Evolutionary conservation across 441 rosid species (phyloP).

Genomic region (Daphne laureola): DNA sequence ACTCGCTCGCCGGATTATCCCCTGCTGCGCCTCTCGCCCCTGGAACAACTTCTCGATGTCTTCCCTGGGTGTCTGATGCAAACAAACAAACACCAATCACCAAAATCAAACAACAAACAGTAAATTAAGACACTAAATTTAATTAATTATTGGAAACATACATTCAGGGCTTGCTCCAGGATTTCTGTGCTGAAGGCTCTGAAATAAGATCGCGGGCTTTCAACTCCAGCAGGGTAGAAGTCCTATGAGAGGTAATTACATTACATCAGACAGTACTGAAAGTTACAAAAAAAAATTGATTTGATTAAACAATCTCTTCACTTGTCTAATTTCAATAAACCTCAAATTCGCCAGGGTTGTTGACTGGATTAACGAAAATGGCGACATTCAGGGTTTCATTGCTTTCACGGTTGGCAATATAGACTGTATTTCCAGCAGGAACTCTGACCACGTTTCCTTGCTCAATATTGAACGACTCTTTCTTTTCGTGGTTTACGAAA

Average conservation of each 20-base stretch:
- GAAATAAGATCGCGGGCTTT: slow-evolving; percentile 29
- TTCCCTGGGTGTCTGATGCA: slow-evolving; percentile 32
- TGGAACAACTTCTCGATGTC: slow-evolving; percentile 22
- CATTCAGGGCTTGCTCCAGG: slow-evolving; percentile 44
- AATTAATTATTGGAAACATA: not conserved
- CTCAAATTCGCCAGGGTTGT: slow-evolving; percentile 31
- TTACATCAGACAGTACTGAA: no score
- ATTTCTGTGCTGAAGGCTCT: slow-evolving; percentile 31
- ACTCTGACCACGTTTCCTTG: slow-evolving; percentile 34
- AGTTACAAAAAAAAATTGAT: no score
- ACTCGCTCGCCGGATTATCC: slow-evolving; percentile 27
- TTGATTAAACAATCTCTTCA: no score
- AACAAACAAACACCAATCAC: not conserved
- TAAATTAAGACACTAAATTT: not conserved
- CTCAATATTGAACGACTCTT: slow-evolving; percentile 27
- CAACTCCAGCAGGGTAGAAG: slow-evolving; percentile 28
- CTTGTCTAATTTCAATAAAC: slow-evolving; percentile 11
- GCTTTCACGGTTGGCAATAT: slow-evolving; percentile 28
- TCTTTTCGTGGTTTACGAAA: slow-evolving; percentile 27
- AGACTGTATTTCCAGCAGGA: slow-evolving; percentile 32
- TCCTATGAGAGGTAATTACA: slow-evolving; percentile 20
- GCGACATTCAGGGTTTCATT: slow-evolving; percentile 28
- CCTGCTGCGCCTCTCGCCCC: slow-evolving; percentile 22
- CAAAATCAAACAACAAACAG: not conserved
- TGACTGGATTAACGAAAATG: slow-evolving; percentile 26